Conservation (phyloP, 2,329 filamentous ascomycete species). For the Alternaria hordeiaustralica region DNA sequence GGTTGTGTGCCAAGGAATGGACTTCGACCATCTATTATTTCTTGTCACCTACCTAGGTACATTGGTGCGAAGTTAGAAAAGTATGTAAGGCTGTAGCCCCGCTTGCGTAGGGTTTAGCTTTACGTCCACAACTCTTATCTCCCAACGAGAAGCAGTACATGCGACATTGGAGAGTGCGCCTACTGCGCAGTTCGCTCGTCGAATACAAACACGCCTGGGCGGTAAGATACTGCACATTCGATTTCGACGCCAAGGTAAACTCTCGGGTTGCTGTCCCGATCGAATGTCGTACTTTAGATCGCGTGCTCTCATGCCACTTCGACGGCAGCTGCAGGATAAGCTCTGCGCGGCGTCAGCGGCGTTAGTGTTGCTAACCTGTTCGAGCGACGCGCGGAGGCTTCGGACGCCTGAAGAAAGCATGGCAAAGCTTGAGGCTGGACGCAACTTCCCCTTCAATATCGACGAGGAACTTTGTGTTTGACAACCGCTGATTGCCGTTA, state of each 20-base stretch:
- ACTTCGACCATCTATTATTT: neutral
- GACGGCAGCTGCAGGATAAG: slow-evolving; percentile 1
- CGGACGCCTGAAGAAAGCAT: slow-evolving; percentile 8
- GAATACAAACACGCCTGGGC: neutral
- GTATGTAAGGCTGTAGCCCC: neutral
- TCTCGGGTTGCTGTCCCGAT: neutral
- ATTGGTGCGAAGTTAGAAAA: neutral
- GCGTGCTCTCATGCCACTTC: neutral
- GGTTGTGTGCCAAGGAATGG: neutral
- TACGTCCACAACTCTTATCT: neutral
- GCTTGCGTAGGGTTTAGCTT: neutral
- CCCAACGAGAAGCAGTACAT: neutral
- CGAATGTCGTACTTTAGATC: neutral
- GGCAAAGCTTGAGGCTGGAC: slow-evolving; percentile 16
- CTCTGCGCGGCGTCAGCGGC: slow-evolving; percentile 3
- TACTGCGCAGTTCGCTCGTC: neutral
- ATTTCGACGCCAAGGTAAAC: neutral
- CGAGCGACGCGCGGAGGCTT: slow-evolving; percentile 3
- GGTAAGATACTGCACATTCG: neutral
- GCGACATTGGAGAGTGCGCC: too few relatives aligned
- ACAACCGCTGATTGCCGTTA: neutral
- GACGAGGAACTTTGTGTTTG: neutral
- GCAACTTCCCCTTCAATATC: neutral
- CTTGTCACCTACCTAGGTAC: neutral
- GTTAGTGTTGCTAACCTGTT: neutral